These are phyloP conservation scores for Dothistroma septosporum DNA, from an alignment of 2,329 filamentous ascomycete genomes.

Conservation along the genomic window DNA sequence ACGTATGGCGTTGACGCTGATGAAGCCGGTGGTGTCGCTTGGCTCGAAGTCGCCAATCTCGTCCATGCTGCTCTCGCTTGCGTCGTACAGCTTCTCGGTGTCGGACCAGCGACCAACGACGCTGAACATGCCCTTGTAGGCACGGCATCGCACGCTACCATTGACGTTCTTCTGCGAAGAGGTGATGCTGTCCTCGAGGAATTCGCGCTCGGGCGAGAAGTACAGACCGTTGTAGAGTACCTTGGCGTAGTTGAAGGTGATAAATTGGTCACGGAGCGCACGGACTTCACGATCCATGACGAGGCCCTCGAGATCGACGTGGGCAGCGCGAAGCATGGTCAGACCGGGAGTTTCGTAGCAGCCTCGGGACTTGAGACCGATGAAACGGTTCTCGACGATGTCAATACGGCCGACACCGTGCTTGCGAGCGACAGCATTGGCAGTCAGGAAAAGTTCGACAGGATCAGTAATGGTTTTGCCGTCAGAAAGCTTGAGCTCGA, in stretches of 20 bases:
- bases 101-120: conserved; percentile 57
- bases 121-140: conserved; percentile 64
- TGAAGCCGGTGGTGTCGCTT: conserved; percentile 63
- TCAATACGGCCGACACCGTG: conserved; percentile 77
- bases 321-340: conserved; percentile 53
- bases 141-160: conserved; percentile 57
- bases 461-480: conserved; percentile 58
- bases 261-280: conserved; percentile 65
- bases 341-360: conserved; percentile 70
- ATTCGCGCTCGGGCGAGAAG: conserved; percentile 69
- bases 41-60: conserved; percentile 65
- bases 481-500: conserved; percentile 58
- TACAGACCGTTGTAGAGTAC: conserved; percentile 60
- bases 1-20: conserved; percentile 64
- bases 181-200: conserved; percentile 62
- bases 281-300: conserved; percentile 66
- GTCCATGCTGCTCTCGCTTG: conserved; percentile 65
- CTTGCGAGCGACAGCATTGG: conserved; percentile 66
- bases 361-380: conserved; percentile 74
- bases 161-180: conserved; percentile 60
- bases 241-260: conserved; percentile 61
- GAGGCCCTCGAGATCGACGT: conserved; percentile 62
- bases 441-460: conserved; percentile 66
- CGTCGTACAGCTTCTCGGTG: conserved; percentile 67
- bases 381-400: conserved; percentile 78